A percentile compares a stretch with the other conserved stretches of the same genome.
Evolutionary conservation across 495 filamentous ascomycete species (phyloP).

Genomic region (Penicillium soppii): DNA sequence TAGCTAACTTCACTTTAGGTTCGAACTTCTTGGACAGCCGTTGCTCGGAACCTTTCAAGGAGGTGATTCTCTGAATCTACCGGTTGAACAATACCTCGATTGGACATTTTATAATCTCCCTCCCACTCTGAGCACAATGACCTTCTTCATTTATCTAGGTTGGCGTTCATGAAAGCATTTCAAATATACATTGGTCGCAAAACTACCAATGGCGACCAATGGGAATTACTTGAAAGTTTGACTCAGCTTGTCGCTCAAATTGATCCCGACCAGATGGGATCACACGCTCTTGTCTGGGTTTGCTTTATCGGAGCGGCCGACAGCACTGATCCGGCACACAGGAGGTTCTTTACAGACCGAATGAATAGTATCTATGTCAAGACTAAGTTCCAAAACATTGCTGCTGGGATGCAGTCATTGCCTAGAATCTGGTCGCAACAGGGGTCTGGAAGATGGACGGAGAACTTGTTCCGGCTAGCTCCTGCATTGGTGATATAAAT

Average conservation of each 20-base stretch:
- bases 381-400: conserved; percentile 22
- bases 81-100: conserved; percentile 13
- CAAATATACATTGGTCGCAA: conserved; percentile 19
- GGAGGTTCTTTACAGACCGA: conserved; percentile 14
- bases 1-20: conserved; percentile 6
- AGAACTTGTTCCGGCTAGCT: conserved; percentile 8
- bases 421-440: conserved; percentile 19
- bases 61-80: conserved; percentile 3
- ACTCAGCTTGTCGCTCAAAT: conserved; percentile 14
- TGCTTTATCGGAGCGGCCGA: conserved; percentile 25
- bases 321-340: conserved; percentile 18
- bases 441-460: conserved; percentile 14
- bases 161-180: conserved; percentile 17
- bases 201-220: conserved; percentile 12
- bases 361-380: conserved; percentile 11
- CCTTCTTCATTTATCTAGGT: conserved; percentile 6
- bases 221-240: conserved; percentile 14
- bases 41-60: conserved; percentile 12
- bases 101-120: conserved; percentile 13
- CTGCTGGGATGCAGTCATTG: conserved; percentile 11
- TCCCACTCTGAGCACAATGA: conserved; percentile 12
- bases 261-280: conserved; percentile 15
- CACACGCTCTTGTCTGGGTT: conserved; percentile 24
- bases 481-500: conserved; percentile 21
- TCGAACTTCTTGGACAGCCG: conserved; percentile 18